These are phyloP conservation scores for Candida koratica DNA, from an alignment of 805 yeast genomes.

Conservation along the genomic window DNA sequence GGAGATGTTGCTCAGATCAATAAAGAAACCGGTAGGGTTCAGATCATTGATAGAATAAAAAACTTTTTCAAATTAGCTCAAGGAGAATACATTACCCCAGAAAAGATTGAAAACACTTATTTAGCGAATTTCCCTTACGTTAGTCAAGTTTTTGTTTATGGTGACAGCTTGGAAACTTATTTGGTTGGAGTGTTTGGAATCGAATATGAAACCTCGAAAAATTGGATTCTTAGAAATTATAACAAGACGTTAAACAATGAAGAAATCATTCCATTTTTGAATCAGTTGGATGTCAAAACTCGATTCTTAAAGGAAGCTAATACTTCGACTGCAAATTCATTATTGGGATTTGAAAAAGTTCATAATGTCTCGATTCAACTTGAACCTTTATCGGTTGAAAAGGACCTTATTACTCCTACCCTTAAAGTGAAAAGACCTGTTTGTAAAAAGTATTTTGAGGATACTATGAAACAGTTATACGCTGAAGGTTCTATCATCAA, in stretches of 20 bases:
- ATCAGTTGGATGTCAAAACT: conserved; percentile 30
- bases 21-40: conserved; percentile 42
- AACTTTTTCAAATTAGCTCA: conserved; percentile 64
- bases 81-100: conserved; percentile 67
- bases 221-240: conserved; percentile 19
- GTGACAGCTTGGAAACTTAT: conserved; percentile 54
- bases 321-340: conserved; percentile 21
- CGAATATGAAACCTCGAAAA: conserved; percentile 37
- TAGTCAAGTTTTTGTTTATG: conserved; percentile 57
- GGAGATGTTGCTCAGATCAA: conserved; percentile 47
- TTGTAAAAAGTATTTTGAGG: conserved; percentile 24
- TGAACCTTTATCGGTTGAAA: conserved; percentile 61
- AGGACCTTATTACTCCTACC: conserved; percentile 67
- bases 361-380: conserved; percentile 50
- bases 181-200: conserved; percentile 63
- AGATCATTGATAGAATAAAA: conserved; percentile 70
- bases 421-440: conserved; percentile 44
- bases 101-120: conserved; percentile 65
- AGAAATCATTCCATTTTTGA: conserved; percentile 25
- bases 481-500: conserved; percentile 28
- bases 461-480: conserved; percentile 26
- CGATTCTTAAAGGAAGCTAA: conserved; percentile 38
- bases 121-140: conserved; percentile 47
- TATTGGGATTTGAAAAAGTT: conserved; percentile 63
- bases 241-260: conserved; percentile 16